These are phyloP conservation scores for Schizochytrium sp. DNA, from an alignment of 108 stramenopile genomes.

Conservation along the genomic window DNA sequence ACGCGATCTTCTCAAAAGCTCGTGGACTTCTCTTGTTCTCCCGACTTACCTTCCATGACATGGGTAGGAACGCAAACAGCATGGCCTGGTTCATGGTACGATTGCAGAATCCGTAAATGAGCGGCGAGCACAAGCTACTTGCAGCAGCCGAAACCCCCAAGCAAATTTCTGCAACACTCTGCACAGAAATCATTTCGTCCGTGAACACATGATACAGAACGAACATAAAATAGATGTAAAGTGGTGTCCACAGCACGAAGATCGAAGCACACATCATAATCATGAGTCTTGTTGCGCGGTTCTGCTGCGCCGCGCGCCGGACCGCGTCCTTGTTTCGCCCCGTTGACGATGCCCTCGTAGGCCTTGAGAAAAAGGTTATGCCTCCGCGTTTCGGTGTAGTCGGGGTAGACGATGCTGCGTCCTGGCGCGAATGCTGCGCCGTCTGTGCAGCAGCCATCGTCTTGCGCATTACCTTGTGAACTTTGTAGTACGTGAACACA, in stretches of 20 bases:
- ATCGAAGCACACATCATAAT: slow-evolving; percentile 14
- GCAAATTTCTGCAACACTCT: neutral
- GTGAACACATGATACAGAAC: neutral
- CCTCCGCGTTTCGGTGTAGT: neutral
- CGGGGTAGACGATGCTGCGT: neutral
- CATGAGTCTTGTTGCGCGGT: neutral
- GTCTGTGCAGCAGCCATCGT: neutral
- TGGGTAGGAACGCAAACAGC: neutral
- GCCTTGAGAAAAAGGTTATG: neutral
- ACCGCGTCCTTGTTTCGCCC: neutral
- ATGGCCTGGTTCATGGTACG: neutral
- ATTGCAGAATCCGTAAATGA: neutral
- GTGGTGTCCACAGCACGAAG: neutral
- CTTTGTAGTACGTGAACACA: neutral
- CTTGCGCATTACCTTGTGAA: neutral
- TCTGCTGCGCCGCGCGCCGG: neutral
- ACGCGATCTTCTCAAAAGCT: too few relatives aligned
- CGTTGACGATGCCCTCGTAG: neutral
- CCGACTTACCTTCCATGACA: neutral
- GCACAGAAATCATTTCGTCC: neutral
- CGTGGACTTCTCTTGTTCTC: too few relatives aligned
- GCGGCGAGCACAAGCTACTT: neutral
- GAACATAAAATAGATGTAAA: neutral
- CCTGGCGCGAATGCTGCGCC: neutral
- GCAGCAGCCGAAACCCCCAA: neutral